Conservation (phyloP, 441 rosid species). For the Brassica hybrid region DNA sequence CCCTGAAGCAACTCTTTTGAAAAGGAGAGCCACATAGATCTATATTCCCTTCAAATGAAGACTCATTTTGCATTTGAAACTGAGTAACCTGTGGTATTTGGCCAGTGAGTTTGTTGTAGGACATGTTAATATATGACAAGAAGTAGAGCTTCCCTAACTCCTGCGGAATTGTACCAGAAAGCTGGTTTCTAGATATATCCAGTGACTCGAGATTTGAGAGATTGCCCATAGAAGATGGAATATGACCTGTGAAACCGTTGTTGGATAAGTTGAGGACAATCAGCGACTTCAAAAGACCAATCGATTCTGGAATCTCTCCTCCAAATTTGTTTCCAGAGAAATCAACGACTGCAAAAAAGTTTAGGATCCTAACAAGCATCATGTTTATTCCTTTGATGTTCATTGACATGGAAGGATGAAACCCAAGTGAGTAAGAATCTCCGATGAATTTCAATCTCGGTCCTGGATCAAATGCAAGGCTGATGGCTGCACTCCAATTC, state of each 20-base stretch:
- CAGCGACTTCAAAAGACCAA: neutral
- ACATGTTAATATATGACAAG: neutral
- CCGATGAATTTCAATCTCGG: neutral
- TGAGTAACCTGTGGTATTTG: neutral
- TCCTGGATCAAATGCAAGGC: too few relatives aligned
- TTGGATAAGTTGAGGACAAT: neutral
- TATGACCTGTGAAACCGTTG: neutral
- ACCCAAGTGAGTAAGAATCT: neutral
- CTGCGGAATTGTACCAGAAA: neutral
- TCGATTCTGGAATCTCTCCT: slow-evolving; percentile 3
- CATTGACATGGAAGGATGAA: neutral
- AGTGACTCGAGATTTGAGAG: neutral
- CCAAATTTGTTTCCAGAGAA: neutral
- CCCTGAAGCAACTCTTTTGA: neutral
- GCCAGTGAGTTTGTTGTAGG: neutral
- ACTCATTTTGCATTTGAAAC: neutral
- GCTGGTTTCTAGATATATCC: neutral
- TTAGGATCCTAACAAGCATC: neutral
- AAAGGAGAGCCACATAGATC: neutral
- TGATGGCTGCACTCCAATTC: neutral
- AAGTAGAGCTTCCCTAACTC: neutral
- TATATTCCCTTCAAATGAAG: neutral
- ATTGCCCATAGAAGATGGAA: neutral
- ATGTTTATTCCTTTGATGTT: neutral
- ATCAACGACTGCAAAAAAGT: too few relatives aligned